These are phyloP conservation scores for Ochromonas danica DNA, from an alignment of 108 stramenopile genomes.

Conservation along the genomic window DNA sequence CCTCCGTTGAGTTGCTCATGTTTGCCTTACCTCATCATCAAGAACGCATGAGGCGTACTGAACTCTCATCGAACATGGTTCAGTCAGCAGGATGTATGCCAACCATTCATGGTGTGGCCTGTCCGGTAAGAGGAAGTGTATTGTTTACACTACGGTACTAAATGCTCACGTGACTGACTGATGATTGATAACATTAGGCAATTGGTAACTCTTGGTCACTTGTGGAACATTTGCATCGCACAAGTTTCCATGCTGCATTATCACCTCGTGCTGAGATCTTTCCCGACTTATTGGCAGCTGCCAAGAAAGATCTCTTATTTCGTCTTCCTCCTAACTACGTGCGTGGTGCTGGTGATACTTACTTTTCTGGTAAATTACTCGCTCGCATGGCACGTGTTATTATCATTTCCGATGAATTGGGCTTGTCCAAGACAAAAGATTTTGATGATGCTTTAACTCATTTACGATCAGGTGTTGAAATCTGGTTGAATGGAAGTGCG, in stretches of 20 bases:
- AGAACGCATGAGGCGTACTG: conserved; percentile 23
- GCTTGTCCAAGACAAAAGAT: conserved; percentile 58
- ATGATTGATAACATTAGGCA: background rate
- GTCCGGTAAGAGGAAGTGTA: conserved; percentile 37
- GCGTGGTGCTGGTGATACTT: conserved; percentile 87
- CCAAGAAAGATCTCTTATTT: conserved; percentile 49
- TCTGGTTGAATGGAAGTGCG: conserved; percentile 85
- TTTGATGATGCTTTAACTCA: conserved; percentile 54
- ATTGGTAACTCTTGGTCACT: conserved; percentile 47
- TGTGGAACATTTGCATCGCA: conserved; percentile 22
- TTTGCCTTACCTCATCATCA: conserved; percentile 55
- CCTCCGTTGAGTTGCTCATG: conserved; percentile 38
- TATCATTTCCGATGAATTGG: conserved; percentile 71
- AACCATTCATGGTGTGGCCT: conserved; percentile 50
- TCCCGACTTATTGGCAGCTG: conserved; percentile 29
- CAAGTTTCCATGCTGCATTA: conserved; percentile 29
- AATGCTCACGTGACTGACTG: background rate
- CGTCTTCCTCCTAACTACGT: conserved; percentile 67
- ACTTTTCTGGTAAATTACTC: conserved; percentile 86
- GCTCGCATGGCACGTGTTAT: conserved; percentile 83
- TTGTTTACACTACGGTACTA: background rate
- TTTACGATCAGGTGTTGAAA: conserved; percentile 61
- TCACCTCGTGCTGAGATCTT: conserved; percentile 41
- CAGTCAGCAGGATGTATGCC: conserved; percentile 35
- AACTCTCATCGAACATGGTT: conserved; percentile 31